A percentile compares a stretch with the other conserved stretches of the same genome.
Conservation (phyloP, 2,329 filamentous ascomycete genomes). For the Aspergillus niger region DNA sequence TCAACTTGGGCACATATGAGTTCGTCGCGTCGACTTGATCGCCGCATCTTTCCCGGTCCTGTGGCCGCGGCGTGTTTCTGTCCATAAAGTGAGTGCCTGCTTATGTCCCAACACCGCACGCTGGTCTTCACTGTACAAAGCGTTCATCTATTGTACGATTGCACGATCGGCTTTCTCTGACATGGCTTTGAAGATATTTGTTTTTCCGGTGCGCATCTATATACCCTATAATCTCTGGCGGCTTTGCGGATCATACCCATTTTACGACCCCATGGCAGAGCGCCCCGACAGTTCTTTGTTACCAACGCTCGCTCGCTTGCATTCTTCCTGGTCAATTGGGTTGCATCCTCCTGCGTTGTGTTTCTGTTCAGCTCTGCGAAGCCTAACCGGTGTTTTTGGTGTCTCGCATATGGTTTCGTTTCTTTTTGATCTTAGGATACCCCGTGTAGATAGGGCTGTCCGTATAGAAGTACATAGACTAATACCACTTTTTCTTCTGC, state of each 20-base stretch:
- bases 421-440: slow-evolving; percentile 14
- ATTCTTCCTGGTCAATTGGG: slow-evolving; percentile 2
- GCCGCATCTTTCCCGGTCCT: not conserved
- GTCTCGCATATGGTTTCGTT: slow-evolving; percentile 8
- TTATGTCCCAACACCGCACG: not conserved
- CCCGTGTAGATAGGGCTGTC: slow-evolving; percentile 15
- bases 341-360: slow-evolving; percentile 9
- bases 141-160: not conserved
- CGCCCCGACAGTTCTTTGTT: not conserved
- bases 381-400: slow-evolving; percentile 13
- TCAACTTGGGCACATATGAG: not conserved
- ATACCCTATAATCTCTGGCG: slow-evolving; percentile 5
- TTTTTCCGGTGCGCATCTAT: slow-evolving; percentile 1
- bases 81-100: not conserved
- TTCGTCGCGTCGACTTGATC: not conserved
- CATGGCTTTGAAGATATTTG: slow-evolving; percentile 1
- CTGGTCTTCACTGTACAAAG: not conserved
- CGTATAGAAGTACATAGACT: slow-evolving; percentile 24
- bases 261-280: not conserved
- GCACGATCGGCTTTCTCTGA: not conserved
- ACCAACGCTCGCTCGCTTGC: not conserved
- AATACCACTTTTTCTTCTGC: slow-evolving; percentile 12
- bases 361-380: slow-evolving; percentile 5
- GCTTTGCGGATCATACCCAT: slow-evolving; percentile 12
- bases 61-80: not conserved